Conservation (phyloP, 1,284 basidiomycete species). For the Ceratobasidium sp. region DNA sequence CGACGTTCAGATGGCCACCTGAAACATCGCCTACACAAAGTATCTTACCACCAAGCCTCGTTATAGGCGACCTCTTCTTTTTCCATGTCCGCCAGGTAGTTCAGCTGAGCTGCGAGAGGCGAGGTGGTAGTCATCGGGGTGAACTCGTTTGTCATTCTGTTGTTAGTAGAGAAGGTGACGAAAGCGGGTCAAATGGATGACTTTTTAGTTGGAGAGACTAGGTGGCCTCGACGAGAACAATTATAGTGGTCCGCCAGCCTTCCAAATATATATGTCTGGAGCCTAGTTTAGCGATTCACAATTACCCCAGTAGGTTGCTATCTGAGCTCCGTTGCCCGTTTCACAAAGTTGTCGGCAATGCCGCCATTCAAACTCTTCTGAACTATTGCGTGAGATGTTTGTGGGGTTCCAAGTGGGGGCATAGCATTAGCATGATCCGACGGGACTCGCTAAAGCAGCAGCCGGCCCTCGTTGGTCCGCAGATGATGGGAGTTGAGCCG, state of each 20-base stretch:
- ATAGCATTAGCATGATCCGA: background rate
- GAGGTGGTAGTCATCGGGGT: constrained; percentile 6
- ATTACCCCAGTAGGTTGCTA: background rate
- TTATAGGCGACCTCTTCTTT: constrained; percentile 26
- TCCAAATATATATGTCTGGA: constrained; percentile 13
- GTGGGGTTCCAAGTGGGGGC: background rate
- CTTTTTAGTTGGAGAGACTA: constrained; percentile 34
- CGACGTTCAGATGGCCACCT: background rate
- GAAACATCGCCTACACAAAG: background rate
- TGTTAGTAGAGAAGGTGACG: background rate
- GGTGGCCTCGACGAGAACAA: constrained; percentile 37
- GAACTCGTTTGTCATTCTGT: constrained; percentile 16
- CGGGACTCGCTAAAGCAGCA: constrained; percentile 12
- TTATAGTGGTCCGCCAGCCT: background rate
- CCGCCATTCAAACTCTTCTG: background rate
- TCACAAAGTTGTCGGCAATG: background rate
- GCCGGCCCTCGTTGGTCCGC: constrained; percentile 1
- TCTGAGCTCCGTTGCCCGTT: constrained; percentile 25
- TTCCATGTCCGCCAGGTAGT: constrained; percentile 23
- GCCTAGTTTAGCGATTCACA: background rate
- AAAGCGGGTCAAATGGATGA: constrained; percentile 9
- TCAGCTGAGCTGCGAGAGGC: constrained; percentile 25
- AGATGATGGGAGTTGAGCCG: constrained; percentile 9
- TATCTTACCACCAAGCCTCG: constrained; percentile 36
- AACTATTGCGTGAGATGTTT: constrained; percentile 17